Evolutionary conservation across 495 filamentous ascomycete species (phyloP).

Genomic region (Lepidopterella palustris): DNA sequence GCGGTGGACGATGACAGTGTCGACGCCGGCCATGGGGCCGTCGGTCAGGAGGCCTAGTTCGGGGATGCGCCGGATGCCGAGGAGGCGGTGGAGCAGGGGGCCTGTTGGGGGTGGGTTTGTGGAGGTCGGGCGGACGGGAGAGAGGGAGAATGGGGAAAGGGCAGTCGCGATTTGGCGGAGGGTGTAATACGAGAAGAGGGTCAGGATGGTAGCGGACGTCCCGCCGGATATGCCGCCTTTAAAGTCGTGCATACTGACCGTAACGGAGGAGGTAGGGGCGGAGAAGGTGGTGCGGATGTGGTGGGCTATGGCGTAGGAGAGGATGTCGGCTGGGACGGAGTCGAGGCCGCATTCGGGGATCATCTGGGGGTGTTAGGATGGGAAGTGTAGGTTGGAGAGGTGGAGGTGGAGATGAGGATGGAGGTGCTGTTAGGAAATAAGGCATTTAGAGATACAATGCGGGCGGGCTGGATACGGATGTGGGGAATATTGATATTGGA

Average conservation of each 20-base stretch:
- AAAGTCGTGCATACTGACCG: constrained; percentile 55
- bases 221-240: constrained; percentile 63
- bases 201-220: constrained; percentile 59
- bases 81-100: constrained; percentile 38
- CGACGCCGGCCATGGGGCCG: constrained; percentile 55
- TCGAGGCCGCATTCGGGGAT: constrained; percentile 84
- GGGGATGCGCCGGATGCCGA: constrained; percentile 56
- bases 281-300: constrained; percentile 54
- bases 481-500: too few species aligned
- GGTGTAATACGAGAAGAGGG: constrained; percentile 56
- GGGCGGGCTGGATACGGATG: too few species aligned
- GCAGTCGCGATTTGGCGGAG: constrained; percentile 50
- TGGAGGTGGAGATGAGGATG: too few species aligned
- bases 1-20: constrained; percentile 65
- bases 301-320: constrained; percentile 63
- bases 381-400: not conserved
- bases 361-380: constrained; percentile 47
- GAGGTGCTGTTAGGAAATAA: too few species aligned
- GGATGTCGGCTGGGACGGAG: constrained; percentile 74
- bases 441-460: too few species aligned
- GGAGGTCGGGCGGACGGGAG: constrained; percentile 49
- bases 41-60: constrained; percentile 53
- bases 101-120: constrained; percentile 34
- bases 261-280: constrained; percentile 51
- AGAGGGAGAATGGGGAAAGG: constrained; percentile 58